Conservation (phyloP, 140 eudicot species). For the Cichorium intybus region DNA sequence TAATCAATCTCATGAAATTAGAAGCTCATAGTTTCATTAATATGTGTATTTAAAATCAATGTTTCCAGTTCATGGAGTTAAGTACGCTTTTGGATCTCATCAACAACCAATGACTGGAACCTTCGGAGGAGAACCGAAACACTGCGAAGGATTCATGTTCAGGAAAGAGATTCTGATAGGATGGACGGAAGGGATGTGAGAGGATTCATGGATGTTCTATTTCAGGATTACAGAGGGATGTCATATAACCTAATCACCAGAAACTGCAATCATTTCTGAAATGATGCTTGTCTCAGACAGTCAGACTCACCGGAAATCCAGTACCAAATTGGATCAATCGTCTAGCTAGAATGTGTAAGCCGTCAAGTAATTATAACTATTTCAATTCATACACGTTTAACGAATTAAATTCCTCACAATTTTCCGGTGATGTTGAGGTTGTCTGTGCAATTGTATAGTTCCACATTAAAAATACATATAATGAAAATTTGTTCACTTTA, state of each 20-base stretch:
- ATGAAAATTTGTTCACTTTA: too few relatives aligned
- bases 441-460: conserved; percentile 66
- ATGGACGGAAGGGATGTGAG: conserved; percentile 65
- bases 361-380: neutral
- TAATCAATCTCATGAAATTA: neutral
- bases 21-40: neutral
- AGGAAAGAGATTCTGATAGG: conserved; percentile 74
- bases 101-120: conserved; percentile 78
- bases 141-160: conserved; percentile 79
- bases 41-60: neutral
- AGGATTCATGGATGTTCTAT: conserved; percentile 60
- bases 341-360: conserved; percentile 73
- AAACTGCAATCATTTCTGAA: conserved; percentile 93
- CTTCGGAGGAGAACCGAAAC: conserved; percentile 79
- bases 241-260: conserved; percentile 69
- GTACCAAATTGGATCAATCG: conserved; percentile 95
- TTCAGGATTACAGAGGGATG: conserved; percentile 59
- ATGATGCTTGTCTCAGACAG: conserved; percentile 64
- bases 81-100: conserved; percentile 88
- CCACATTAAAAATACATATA: too few relatives aligned
- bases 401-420: neutral
- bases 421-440: conserved; percentile 39
- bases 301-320: conserved; percentile 57
- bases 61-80: conserved; percentile 62
- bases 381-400: neutral